phyloP scores from a whole-genome alignment of 352 stramenopile genomes.

The Peronospora destructor region DNA sequence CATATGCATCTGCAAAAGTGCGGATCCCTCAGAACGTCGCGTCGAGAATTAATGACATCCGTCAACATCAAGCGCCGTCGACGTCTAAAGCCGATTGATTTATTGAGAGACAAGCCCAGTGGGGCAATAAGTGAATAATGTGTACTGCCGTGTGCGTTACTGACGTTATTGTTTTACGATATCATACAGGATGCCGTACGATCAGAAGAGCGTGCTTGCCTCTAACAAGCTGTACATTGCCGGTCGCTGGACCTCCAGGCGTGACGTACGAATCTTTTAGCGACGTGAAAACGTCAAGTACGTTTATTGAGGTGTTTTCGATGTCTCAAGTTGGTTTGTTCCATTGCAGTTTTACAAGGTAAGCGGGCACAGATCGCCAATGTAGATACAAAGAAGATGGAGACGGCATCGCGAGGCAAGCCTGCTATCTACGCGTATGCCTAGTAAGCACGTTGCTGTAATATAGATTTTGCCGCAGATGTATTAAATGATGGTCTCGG shows the following conservation, averaged over 20 bases:
- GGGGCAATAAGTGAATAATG: background rate
- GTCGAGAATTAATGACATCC: no score
- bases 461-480: conserved; percentile 9
- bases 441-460: conserved; percentile 29
- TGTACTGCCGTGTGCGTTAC: no score
- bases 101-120: no score
- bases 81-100: no score
- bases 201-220: conserved; percentile 90
- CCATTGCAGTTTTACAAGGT: conserved; percentile 29
- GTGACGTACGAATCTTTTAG: conserved; percentile 36
- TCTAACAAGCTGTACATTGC: conserved; percentile 74
- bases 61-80: no score
- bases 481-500: conserved; percentile 17
- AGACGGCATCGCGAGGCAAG: conserved; percentile 76
- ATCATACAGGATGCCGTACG: conserved; percentile 85
- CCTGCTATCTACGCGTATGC: conserved; percentile 68
- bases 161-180: no score
- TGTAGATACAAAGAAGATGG: conserved; percentile 78
- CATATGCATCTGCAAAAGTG: no score
- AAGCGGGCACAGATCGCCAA: conserved; percentile 59
- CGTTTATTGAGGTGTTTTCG: background rate
- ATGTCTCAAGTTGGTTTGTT: conserved; percentile 31
- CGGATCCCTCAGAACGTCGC: no score
- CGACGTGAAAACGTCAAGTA: conserved; percentile 25
- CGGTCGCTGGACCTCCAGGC: conserved; percentile 85